A percentile compares a stretch with the other conserved stretches of the same genome.
Evolutionary conservation across 2,329 filamentous ascomycete species (phyloP).

Genomic region (Coniochaeta ligniaria): DNA sequence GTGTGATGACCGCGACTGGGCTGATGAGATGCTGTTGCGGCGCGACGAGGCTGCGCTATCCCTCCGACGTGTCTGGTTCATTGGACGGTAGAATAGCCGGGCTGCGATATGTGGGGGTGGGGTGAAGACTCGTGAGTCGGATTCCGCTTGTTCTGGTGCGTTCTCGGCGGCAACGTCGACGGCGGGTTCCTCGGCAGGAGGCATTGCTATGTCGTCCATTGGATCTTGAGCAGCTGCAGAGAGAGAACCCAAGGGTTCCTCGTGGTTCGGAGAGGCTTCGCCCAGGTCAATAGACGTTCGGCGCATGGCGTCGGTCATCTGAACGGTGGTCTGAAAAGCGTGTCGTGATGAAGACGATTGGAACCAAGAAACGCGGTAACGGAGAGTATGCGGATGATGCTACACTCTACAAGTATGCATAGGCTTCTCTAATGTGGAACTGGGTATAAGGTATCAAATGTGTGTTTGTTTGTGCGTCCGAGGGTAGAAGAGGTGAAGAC

Average conservation of each 20-base stretch:
- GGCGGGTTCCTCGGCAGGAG: constrained; percentile 12
- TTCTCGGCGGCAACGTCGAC: constrained; percentile 20
- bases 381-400: not conserved
- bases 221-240: constrained; percentile 12
- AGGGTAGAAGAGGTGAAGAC: not conserved
- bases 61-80: constrained; percentile 57
- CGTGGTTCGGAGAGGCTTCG: constrained; percentile 21
- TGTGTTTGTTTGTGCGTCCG: not conserved
- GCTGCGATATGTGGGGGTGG: constrained; percentile 73
- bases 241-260: constrained; percentile 19
- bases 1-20: constrained; percentile 62
- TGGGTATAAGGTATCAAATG: not conserved
- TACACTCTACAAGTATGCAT: not conserved
- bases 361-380: not conserved
- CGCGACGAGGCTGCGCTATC: constrained; percentile 73
- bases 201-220: constrained; percentile 4
- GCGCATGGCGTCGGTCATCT: constrained; percentile 13
- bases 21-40: constrained; percentile 72
- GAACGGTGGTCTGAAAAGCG: not conserved
- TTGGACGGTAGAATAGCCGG: constrained; percentile 60
- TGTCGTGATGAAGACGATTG: not conserved
- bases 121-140: constrained; percentile 36
- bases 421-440: not conserved
- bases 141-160: constrained; percentile 12
- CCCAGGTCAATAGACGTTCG: constrained; percentile 20